Evolutionary conservation across 495 filamentous ascomycete genomes (phyloP).

Genomic region (Trichoderma orchidacearum): DNA sequence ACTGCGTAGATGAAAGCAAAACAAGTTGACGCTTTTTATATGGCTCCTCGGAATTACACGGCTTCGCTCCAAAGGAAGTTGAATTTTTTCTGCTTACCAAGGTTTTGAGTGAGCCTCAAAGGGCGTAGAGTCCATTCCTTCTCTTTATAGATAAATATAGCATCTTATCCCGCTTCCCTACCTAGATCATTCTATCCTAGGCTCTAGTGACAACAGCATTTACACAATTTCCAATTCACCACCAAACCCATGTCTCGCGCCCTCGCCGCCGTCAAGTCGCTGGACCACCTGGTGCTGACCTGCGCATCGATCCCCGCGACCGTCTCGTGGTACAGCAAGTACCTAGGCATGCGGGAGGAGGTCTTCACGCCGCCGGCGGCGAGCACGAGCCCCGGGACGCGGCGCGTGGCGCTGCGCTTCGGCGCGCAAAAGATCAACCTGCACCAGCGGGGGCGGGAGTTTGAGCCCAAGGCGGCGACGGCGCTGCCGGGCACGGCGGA

Average conservation of each 20-base stretch:
- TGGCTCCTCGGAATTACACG: too few relatives aligned
- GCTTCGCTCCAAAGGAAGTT: too few relatives aligned
- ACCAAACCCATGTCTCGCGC: background rate
- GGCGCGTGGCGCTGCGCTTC: slow-evolving; percentile 35
- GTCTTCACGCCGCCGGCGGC: slow-evolving; percentile 19
- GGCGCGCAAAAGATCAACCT: slow-evolving; percentile 43
- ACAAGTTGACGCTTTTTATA: too few relatives aligned
- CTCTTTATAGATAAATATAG: too few relatives aligned
- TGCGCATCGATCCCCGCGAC: slow-evolving; percentile 30
- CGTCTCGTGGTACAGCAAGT: slow-evolving; percentile 29
- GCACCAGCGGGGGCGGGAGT: slow-evolving; percentile 34
- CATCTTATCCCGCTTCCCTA: too few relatives aligned
- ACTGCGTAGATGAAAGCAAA: too few relatives aligned
- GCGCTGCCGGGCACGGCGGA: slow-evolving; percentile 38
- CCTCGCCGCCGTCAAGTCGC: slow-evolving; percentile 8
- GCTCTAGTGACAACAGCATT: too few relatives aligned
- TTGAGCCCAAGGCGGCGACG: slow-evolving; percentile 36
- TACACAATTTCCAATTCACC: background rate
- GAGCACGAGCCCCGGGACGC: slow-evolving; percentile 15
- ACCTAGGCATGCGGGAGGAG: slow-evolving; percentile 36
- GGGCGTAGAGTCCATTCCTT: too few relatives aligned
- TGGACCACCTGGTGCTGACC: slow-evolving; percentile 42
- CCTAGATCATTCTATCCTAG: too few relatives aligned
- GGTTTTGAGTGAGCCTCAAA: too few relatives aligned
- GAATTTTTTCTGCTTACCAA: too few relatives aligned